Base-by-base conservation (phyloP, 139 green algal genomes). In the Yamagishiella unicocca region DNA sequence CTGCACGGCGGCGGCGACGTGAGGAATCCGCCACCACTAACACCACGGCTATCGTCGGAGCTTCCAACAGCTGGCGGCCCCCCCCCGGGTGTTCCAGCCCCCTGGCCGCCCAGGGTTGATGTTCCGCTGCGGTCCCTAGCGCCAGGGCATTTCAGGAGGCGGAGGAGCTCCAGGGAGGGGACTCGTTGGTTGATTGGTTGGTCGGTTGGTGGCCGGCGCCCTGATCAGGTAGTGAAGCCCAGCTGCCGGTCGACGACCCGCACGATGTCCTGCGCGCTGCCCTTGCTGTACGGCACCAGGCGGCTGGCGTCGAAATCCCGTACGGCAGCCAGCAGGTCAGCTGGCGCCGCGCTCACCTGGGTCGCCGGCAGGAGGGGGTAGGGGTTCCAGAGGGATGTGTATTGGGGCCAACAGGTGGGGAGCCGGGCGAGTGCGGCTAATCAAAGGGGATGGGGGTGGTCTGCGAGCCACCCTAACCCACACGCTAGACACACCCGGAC, bases 271-370 rank as follows among this genome's bases (percentile, higher is more conserved):
- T 50, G 58, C 1, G 92, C 80, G 79, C 88, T 79, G 27, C 91
- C 93, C 38, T 77, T 83, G 29, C 53, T 37, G 67, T 95, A 97
- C 2, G 91, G 90, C 79, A 75, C 25, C 74, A 96, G 87, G 19
- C 22, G 31, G 5, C 40, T 64, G 10, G 77, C 19, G 40, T 95
- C 84, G 29, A 95, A 42, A 2, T 61, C 8, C 40, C 42, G 50
- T 33, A 97, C 72, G 33, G 89, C 91, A 2, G 71, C 37, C 24
- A 88, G 80, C 86, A 97, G 90, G 4, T 70, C 87, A 3, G 85
- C 85, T 2, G 91, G 89, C 24, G 82, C 88, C 21, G 94, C 93
- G 35, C 85, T 88, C 74, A 88, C 89, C 85, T 92, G 80, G n/a
- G n/a, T n/a, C n/a, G n/a, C n/a, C n/a, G n/a, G n/a, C n/a, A n/a